phyloP scores from a whole-genome alignment of 1,284 basidiomycete species.

The Moniliella sp. region DNA sequence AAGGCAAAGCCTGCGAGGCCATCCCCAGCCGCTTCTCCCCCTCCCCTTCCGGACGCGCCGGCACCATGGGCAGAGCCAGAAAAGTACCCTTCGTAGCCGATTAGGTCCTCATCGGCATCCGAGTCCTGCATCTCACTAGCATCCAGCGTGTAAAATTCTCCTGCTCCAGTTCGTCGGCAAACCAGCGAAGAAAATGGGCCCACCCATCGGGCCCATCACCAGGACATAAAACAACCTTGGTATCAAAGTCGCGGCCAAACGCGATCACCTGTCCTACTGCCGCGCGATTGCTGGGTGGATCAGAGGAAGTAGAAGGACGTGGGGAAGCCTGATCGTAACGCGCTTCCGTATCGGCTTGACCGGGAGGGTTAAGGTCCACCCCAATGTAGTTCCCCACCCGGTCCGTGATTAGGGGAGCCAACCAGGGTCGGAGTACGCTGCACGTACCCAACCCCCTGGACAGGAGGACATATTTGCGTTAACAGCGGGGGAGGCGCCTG shows the following conservation, averaged over 20 bases:
- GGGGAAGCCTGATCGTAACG: no score
- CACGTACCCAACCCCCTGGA: conserved; percentile 71
- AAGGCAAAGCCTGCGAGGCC: conserved; percentile 19
- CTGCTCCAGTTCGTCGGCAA: conserved; percentile 77
- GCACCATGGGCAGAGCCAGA: no score
- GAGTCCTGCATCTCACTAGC: conserved; percentile 8
- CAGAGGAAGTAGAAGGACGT: no score
- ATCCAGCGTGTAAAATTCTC: conserved; percentile 40
- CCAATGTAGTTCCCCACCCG: conserved; percentile 89
- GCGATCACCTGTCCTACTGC: conserved; percentile 77
- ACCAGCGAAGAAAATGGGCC: conserved; percentile 78
- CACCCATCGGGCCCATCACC: conserved; percentile 67
- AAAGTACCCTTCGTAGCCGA: conserved; percentile 31
- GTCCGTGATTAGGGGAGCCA: conserved; percentile 85
- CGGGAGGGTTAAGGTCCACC: conserved; percentile 73
- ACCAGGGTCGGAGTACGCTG: conserved; percentile 71
- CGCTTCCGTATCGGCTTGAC: no score
- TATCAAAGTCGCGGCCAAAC: conserved; percentile 91
- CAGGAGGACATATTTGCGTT: conserved; percentile 53
- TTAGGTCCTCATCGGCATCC: conserved; percentile 21
- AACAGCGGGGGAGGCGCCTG: conserved; percentile 19
- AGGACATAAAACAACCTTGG: conserved; percentile 62
- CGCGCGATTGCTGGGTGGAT: no score
- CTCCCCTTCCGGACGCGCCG: conserved; percentile 12
- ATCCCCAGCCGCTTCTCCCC: conserved; percentile 22